Evolutionary conservation across 257 asterid species (phyloP).

Genomic region (Penstemon barbatus): DNA sequence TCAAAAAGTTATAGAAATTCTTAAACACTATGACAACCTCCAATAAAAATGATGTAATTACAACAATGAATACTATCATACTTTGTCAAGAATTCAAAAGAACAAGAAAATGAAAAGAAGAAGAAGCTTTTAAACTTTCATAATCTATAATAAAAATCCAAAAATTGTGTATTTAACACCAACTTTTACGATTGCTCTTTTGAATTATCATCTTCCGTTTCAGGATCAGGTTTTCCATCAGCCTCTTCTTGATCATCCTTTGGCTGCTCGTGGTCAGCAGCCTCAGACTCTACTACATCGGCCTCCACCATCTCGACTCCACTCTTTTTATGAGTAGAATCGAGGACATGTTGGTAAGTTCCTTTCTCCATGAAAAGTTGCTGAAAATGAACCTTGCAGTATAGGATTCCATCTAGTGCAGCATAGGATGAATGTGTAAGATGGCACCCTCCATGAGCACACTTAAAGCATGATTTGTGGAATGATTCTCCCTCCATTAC

Average conservation of each 20-base stretch:
- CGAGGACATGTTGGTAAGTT: slow-evolving; percentile 58
- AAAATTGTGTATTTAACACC: neutral
- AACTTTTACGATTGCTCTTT: slow-evolving; percentile 25
- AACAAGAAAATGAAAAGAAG: slow-evolving; percentile 1
- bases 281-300: neutral
- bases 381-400: slow-evolving; percentile 67
- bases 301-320: slow-evolving; percentile 15
- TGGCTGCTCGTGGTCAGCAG: slow-evolving; percentile 1
- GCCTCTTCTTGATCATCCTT: slow-evolving; percentile 22
- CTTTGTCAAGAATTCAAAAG: neutral
- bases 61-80: slow-evolving; percentile 10
- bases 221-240: slow-evolving; percentile 19
- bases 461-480: slow-evolving; percentile 64
- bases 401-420: slow-evolving; percentile 54
- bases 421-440: slow-evolving; percentile 66
- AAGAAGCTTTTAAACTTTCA: neutral
- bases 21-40: slow-evolving; percentile 12
- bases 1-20: slow-evolving; percentile 26
- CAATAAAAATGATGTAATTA: slow-evolving; percentile 18
- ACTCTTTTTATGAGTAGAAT: slow-evolving; percentile 39
- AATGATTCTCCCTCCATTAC: slow-evolving; percentile 66
- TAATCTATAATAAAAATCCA: neutral
- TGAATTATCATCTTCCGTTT: slow-evolving; percentile 31
- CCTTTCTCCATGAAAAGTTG: slow-evolving; percentile 73
- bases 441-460: slow-evolving; percentile 66